These are phyloP conservation scores for Yarrowia sp. DNA, from an alignment of 805 yeast genomes.

Conservation along the genomic window DNA sequence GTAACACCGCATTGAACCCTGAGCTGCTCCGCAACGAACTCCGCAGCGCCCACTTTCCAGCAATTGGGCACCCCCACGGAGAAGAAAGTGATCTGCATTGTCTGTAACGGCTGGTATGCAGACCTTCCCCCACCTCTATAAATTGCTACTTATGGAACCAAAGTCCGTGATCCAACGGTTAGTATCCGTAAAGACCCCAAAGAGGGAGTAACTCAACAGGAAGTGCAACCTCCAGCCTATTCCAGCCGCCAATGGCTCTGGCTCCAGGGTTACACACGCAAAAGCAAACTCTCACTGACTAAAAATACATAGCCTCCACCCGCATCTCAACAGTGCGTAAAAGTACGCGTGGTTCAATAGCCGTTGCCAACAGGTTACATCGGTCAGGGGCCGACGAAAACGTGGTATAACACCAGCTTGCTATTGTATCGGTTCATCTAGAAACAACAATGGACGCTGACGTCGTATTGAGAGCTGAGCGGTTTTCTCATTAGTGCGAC, in stretches of 20 bases:
- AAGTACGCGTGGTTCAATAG: neutral
- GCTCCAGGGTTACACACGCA: neutral
- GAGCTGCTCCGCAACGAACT: no score
- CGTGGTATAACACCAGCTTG: neutral
- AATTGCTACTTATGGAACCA: neutral
- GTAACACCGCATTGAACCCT: no score
- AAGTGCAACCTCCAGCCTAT: neutral
- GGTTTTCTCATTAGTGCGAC: neutral
- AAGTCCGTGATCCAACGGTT: no score
- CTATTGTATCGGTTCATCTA: neutral
- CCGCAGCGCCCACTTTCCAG: no score
- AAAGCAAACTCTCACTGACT: neutral
- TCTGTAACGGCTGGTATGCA: no score
- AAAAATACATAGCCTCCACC: constrained; percentile 5
- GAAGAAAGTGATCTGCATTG: no score
- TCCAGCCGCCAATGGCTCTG: no score
- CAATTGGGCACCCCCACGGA: no score
- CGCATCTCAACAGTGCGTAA: no score
- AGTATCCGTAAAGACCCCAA: no score
- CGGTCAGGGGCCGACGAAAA: neutral
- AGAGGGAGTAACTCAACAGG: neutral
- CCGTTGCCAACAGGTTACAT: neutral
- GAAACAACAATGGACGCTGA: no score
- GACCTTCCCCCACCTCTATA: neutral
- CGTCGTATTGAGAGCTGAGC: no score